Evolutionary conservation across 352 stramenopile genomes (phyloP).

Genomic region (Phytopythium boreale): DNA sequence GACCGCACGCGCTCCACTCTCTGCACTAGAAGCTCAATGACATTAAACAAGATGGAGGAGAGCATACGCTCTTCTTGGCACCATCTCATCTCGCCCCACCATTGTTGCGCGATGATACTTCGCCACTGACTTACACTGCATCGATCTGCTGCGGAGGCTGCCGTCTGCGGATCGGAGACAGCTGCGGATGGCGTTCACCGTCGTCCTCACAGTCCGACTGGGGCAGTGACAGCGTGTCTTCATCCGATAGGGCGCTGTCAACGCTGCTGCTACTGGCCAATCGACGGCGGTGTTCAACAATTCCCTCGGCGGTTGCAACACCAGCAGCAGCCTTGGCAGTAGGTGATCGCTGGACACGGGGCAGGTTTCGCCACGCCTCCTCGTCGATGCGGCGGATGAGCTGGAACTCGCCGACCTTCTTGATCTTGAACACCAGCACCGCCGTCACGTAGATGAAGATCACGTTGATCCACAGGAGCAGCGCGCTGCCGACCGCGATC

Average conservation of each 20-base stretch:
- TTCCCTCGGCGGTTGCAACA: not conserved
- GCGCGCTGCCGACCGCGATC: slow-evolving; percentile 76
- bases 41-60: not conserved
- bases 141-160: slow-evolving; percentile 22
- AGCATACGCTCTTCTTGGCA: not conserved
- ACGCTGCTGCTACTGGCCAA: slow-evolving; percentile 43
- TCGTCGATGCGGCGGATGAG: slow-evolving; percentile 78
- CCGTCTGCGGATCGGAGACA: slow-evolving; percentile 37
- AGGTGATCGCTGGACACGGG: slow-evolving; percentile 63
- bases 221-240: slow-evolving; percentile 7
- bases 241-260: slow-evolving; percentile 25
- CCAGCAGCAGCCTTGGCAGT: slow-evolving; percentile 17
- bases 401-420: slow-evolving; percentile 84
- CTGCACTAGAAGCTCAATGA: not conserved
- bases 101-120: too few relatives aligned
- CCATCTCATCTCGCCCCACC: not conserved
- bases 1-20: not conserved
- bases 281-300: slow-evolving; percentile 14
- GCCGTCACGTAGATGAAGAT: slow-evolving; percentile 87
- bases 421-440: slow-evolving; percentile 88
- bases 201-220: slow-evolving; percentile 11
- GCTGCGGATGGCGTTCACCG: slow-evolving; percentile 13
- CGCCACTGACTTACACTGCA: slow-evolving; percentile 21
- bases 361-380: slow-evolving; percentile 75
- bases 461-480: slow-evolving; percentile 88